These are phyloP conservation scores for Aspergillus baeticus DNA, from an alignment of 495 filamentous ascomycete genomes.

Conservation along the genomic window DNA sequence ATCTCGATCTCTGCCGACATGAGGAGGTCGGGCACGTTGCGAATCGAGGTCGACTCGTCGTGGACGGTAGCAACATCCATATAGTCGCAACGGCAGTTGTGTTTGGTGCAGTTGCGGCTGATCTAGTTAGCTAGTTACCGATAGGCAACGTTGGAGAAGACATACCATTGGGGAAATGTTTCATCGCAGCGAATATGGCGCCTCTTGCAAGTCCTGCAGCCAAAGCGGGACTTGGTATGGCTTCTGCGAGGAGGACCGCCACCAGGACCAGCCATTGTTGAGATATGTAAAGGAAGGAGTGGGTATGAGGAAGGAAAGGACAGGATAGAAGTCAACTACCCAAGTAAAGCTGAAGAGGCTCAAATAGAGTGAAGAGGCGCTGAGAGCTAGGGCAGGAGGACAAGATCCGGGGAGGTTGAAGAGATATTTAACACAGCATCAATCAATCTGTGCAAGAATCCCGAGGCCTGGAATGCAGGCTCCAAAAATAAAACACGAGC, in stretches of 20 bases:
- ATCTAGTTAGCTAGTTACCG: neutral
- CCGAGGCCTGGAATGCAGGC: constrained; percentile 14
- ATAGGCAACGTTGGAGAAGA: constrained; percentile 7
- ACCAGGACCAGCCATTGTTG: constrained; percentile 49
- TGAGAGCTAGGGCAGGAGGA: neutral
- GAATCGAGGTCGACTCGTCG: constrained; percentile 62
- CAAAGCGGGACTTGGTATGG: constrained; percentile 97
- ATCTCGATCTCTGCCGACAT: constrained; percentile 80
- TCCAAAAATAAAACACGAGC: constrained; percentile 34
- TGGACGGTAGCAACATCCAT: constrained; percentile 70
- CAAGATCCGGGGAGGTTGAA: neutral
- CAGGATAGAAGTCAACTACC: constrained; percentile 16
- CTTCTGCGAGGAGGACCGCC: constrained; percentile 61
- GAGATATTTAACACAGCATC: constrained; percentile 5
- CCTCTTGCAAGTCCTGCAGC: constrained; percentile 95
- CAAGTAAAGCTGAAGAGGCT: neutral
- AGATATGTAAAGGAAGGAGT: constrained; percentile 1
- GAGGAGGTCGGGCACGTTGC: constrained; percentile 74
- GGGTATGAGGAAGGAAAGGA: constrained; percentile 12
- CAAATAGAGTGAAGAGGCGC: neutral
- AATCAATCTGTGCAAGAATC: neutral
- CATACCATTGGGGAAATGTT: constrained; percentile 94
- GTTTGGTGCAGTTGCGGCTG: constrained; percentile 97
- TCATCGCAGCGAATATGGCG: constrained; percentile 98
- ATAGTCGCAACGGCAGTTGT: constrained; percentile 97